phyloP scores from a whole-genome alignment of 192 early-diverging fungal genomes.

The Coemansia sp. region DNA sequence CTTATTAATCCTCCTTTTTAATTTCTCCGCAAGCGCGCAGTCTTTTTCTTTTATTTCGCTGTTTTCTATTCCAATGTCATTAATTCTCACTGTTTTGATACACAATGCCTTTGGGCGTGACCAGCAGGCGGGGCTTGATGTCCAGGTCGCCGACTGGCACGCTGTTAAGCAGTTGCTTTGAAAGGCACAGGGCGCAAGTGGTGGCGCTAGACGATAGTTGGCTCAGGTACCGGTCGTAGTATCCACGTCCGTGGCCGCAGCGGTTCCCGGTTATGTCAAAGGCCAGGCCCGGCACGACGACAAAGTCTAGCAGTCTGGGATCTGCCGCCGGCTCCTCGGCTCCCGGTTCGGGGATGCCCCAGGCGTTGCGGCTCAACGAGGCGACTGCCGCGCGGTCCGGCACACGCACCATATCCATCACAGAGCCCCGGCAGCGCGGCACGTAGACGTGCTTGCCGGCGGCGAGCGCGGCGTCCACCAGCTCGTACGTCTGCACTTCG shows the following conservation, averaged over 20 bases:
- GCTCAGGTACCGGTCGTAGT: slow-evolving; percentile 37
- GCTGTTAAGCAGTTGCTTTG: slow-evolving; percentile 19
- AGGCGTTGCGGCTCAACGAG: slow-evolving; percentile 3
- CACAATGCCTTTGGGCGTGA: slow-evolving; percentile 20
- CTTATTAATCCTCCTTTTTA: background rate
- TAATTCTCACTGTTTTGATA: background rate
- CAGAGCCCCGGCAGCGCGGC: slow-evolving; percentile 13
- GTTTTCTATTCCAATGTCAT: background rate
- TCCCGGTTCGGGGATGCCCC: slow-evolving; percentile 41
- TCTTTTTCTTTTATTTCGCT: slow-evolving; percentile 1
- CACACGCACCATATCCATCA: slow-evolving; percentile 37
- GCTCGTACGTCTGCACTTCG: slow-evolving; percentile 26
- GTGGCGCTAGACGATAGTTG: background rate
- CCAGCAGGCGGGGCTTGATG: slow-evolving; percentile 19
- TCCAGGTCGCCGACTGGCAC: slow-evolving; percentile 28
- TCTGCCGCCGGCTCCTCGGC: slow-evolving; percentile 7
- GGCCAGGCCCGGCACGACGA: slow-evolving; percentile 41
- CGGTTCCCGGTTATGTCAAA: slow-evolving; percentile 26
- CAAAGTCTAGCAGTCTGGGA: slow-evolving; percentile 21
- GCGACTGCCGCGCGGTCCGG: background rate
- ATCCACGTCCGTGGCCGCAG: slow-evolving; percentile 45
- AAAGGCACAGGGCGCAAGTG: slow-evolving; percentile 35
- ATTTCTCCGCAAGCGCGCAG: background rate
- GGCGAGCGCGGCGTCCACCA: slow-evolving; percentile 7
- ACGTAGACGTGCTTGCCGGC: slow-evolving; percentile 35